A percentile compares a stretch with the other conserved stretches of the same genome.
Evolutionary conservation across 192 early-diverging fungal genomes (phyloP).

Genomic region (Entophlyctis helioformis): DNA sequence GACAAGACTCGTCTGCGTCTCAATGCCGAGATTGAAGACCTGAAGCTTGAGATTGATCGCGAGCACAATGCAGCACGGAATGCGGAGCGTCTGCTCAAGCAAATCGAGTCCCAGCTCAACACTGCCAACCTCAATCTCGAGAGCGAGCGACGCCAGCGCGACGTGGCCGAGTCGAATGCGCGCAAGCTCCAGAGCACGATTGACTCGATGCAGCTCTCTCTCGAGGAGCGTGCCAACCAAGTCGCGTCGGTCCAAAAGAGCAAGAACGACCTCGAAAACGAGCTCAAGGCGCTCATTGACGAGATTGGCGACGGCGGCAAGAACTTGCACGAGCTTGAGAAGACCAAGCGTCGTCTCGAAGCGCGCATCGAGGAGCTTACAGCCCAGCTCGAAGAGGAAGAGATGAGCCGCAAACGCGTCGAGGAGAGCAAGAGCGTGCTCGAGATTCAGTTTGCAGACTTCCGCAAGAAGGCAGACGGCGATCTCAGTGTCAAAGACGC

Average conservation of each 20-base stretch:
- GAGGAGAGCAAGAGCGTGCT: constrained; percentile 43
- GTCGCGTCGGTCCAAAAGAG: constrained; percentile 39
- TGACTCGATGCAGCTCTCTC: constrained; percentile 43
- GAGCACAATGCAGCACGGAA: constrained; percentile 58
- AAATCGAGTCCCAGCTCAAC: constrained; percentile 42
- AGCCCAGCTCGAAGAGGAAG: constrained; percentile 53
- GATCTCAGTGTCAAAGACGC: constrained; percentile 51
- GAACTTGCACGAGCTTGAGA: constrained; percentile 67
- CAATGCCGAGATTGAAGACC: constrained; percentile 62
- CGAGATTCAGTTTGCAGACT: constrained; percentile 58
- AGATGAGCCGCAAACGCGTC: constrained; percentile 31
- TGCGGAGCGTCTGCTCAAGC: constrained; percentile 48
- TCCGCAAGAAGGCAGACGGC: constrained; percentile 47
- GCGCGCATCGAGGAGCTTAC: constrained; percentile 42
- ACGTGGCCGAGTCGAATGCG: constrained; percentile 44
- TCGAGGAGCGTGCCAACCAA: constrained; percentile 44
- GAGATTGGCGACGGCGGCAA: constrained; percentile 64
- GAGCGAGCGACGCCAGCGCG: constrained; percentile 42
- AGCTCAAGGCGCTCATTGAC: constrained; percentile 53
- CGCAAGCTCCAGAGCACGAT: constrained; percentile 43
- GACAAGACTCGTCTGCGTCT: constrained; percentile 62
- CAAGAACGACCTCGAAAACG: constrained; percentile 55
- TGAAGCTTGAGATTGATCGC: constrained; percentile 60
- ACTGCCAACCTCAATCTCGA: constrained; percentile 40
- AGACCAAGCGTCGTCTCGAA: constrained; percentile 49